Conservation (phyloP, 2,329 filamentous ascomycete species). For the Chaetomium olivaceum region DNA sequence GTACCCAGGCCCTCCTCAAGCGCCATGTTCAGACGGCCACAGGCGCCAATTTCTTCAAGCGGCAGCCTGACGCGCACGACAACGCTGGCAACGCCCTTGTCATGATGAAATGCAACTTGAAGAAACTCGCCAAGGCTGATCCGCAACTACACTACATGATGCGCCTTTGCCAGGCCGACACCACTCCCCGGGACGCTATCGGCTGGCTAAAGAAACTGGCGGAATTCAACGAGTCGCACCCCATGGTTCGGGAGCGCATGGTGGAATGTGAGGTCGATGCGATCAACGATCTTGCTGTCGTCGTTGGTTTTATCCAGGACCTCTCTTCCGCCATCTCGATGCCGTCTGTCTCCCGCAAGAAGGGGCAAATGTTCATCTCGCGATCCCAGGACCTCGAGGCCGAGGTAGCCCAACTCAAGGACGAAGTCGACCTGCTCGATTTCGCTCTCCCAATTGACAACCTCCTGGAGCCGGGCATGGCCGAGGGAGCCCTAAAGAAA, state of each 20-base stretch:
- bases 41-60: slow-evolving; percentile 46
- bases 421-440: slow-evolving; percentile 40
- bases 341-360: slow-evolving; percentile 44
- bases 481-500: slow-evolving; percentile 38
- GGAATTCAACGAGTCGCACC: slow-evolving; percentile 40
- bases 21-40: slow-evolving; percentile 42
- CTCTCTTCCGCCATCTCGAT: slow-evolving; percentile 39
- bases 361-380: slow-evolving; percentile 42
- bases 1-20: slow-evolving; percentile 43
- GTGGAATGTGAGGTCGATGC: slow-evolving; percentile 39
- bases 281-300: slow-evolving; percentile 42
- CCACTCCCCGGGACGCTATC: slow-evolving; percentile 38
- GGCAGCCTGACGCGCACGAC: slow-evolving; percentile 41
- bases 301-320: slow-evolving; percentile 44
- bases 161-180: slow-evolving; percentile 44
- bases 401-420: slow-evolving; percentile 44
- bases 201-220: slow-evolving; percentile 46
- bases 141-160: slow-evolving; percentile 44
- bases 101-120: slow-evolving; percentile 44
- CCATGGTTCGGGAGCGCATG: slow-evolving; percentile 40
- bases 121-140: slow-evolving; percentile 41
- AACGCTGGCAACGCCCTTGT: slow-evolving; percentile 41
- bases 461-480: slow-evolving; percentile 44
- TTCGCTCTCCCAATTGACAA: slow-evolving; percentile 46
- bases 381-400: slow-evolving; percentile 38